These are phyloP conservation scores for Apophysomyces sp. DNA, from an alignment of 371 early-diverging fungal species.

Conservation along the genomic window DNA sequence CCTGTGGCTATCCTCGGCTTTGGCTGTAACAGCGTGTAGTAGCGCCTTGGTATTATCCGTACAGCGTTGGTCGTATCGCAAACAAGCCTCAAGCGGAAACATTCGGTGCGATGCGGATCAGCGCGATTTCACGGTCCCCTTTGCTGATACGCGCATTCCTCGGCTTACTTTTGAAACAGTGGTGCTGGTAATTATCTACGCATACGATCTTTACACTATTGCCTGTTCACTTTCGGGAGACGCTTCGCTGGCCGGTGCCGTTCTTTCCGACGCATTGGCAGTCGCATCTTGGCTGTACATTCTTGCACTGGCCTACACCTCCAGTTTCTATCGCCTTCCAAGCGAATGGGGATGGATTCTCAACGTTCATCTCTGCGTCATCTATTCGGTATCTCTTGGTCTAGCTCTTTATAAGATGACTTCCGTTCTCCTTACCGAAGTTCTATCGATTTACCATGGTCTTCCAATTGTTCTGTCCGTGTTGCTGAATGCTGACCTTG, in stretches of 20 bases:
- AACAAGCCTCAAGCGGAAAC: not conserved
- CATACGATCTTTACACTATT: conserved; percentile 2
- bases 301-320: conserved; percentile 3
- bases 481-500: conserved; percentile 11
- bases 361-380: conserved; percentile 20
- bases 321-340: conserved; percentile 18
- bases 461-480: conserved; percentile 2
- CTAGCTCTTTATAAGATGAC: not conserved
- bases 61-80: conserved; percentile 8
- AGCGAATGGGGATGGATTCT: conserved; percentile 22
- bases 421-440: not conserved
- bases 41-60: conserved; percentile 17
- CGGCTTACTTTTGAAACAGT: conserved; percentile 17
- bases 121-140: conserved; percentile 10
- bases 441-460: not conserved
- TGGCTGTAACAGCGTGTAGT: conserved; percentile 1
- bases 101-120: conserved; percentile 2
- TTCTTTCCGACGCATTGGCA: not conserved
- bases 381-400: conserved; percentile 1
- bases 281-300: conserved; percentile 20
- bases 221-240: not conserved
- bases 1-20: conserved; percentile 8
- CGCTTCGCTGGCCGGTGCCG: not conserved
- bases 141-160: conserved; percentile 11
- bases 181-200: not conserved